Percentiles rank a stretch among this genome's conserved stretches.
Evolutionary conservation across 2,329 filamentous ascomycete species (phyloP).

Genomic region (Stachybotrys elegans): DNA sequence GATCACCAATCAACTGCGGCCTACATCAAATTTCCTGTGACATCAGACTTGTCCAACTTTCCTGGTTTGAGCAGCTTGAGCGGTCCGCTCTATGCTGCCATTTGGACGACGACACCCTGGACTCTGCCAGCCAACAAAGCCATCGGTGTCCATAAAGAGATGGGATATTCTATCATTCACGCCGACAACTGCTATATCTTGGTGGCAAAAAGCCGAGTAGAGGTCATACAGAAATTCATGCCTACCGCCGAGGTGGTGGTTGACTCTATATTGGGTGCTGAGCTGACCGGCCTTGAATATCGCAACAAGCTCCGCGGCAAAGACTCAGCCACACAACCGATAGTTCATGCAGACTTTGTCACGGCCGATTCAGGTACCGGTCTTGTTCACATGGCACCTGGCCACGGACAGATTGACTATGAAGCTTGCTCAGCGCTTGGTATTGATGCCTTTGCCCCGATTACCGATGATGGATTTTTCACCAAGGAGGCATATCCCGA

Average conservation of each 20-base stretch:
- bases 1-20: constrained; percentile 66
- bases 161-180: constrained; percentile 68
- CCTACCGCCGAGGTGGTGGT: constrained; percentile 50
- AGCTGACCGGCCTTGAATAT: constrained; percentile 64
- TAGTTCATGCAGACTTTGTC: constrained; percentile 86
- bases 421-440: constrained; percentile 67
- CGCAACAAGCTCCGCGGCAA: constrained; percentile 62
- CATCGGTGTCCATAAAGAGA: constrained; percentile 71
- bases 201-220: constrained; percentile 65
- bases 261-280: constrained; percentile 55
- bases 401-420: constrained; percentile 96
- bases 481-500: constrained; percentile 73
- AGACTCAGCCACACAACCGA: constrained; percentile 53
- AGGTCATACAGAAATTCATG: constrained; percentile 46
- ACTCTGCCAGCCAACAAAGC: constrained; percentile 89
- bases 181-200: constrained; percentile 57
- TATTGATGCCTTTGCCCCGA: constrained; percentile 73
- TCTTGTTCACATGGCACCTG: constrained; percentile 89
- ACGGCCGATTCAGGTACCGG: constrained; percentile 87
- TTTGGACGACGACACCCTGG: constrained; percentile 99
- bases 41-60: constrained; percentile 28
- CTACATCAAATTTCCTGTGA: constrained; percentile 75
- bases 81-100: constrained; percentile 66
- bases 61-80: constrained; percentile 32
- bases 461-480: constrained; percentile 77